Evolutionary conservation across 192 early-diverging fungal genomes (phyloP), one percentile per base, ranked within the genome.

Genomic region (Linnemannia hyalina): DNA sequence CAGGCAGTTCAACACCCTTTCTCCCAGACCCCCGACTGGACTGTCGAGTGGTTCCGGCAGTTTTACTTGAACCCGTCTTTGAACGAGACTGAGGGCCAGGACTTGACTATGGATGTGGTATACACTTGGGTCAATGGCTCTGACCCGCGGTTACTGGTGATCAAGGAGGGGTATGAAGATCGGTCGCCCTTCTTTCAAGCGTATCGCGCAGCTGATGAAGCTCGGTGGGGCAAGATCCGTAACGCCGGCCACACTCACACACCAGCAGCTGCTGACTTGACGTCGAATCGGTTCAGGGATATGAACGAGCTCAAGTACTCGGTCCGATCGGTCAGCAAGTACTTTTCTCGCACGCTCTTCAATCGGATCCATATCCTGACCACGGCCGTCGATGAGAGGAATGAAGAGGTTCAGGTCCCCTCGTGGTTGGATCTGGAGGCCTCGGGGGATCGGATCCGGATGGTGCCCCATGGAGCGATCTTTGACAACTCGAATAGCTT

Each of bases 121-220:
- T 89, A 89, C 47, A 89, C 85, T 0, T 89, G 88, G 88, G 88
- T 89, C 52, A 89, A 89, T 49, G 88, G 88, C 35, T 82, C 84
- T 18, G 88, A 89, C 38, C 41, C 77, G 70, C 46, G 42, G 11
- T 40, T 84, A 42, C 41, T 68, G 32, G 10, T 20, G 1, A 32
- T 82, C 57, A 78, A 73, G 55, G 68, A 85, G 8, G 29, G 42
- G 4, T 85, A 80, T 46, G 40, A 85, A 70, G 49, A 75, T 4
- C 18, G 22, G 9, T 85, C 82, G 13, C 73, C 77, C 6, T 72
- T 85, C 40, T 80, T 79, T 63, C 72, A 79, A 60, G 22, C 11
- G 15, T 68, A 29, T 60, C 80, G 73, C 5, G 46, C 60, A 11
- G 73, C 63, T 20, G 68, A n/a, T 6, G 18, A 44, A 47, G 42